Base-by-base conservation (phyloP, 2,329 filamentous ascomycete genomes). In the Fusarium sublunatum region DNA sequence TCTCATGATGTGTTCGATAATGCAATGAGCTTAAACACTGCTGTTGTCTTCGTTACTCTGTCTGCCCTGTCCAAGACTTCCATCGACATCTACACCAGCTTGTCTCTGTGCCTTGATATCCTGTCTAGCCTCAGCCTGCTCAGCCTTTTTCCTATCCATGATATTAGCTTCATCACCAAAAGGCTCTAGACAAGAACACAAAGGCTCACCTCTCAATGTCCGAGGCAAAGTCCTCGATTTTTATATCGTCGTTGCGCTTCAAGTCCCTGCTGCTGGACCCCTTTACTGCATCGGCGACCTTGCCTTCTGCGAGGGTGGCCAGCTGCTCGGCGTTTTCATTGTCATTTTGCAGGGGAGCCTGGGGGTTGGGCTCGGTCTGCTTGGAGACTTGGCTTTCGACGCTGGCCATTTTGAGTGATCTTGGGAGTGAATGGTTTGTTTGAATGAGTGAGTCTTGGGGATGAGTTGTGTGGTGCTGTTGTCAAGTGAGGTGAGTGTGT, bases 281-380 rank as follows among this genome's bases (percentile, higher is more conserved):
- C 40, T 68, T 57, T 1, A 68, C 65, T 13, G 62, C 65, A 38
- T 64, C 62, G 3, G 65, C 65, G 19, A 68, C 58, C 26, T 68
- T 68, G 28, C 65, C 65, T 45, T 68, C 65, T 26, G 65, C 47
- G 2, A 68, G 47, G 6, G 65, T 68, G 4, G 61, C 65, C 6
- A 68, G 24, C 26, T 68, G 65, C 24, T 68, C 65, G 12, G 59
- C 58, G 19, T 68, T 44, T 36, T 66, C 65, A n/a, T 68, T 68
- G 11, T 62, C 45, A 19, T 68, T 68, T 32, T 68, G 58, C 0
- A 61, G 56, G 13, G 48, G 48, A 35, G 42, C 26, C 7, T 8
- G 39, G 15, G 19, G 2, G 22, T 36, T 52, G n/a, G 29, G 11
- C 5, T 48, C 32, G n/a, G 19, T 25, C 19, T 49, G 50, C 32